Percentiles rank a stretch among this genome's conserved stretches.
These are phyloP conservation scores for Gossypioides kirkii DNA, from an alignment of 345 rosid species.

Conservation along the genomic window DNA sequence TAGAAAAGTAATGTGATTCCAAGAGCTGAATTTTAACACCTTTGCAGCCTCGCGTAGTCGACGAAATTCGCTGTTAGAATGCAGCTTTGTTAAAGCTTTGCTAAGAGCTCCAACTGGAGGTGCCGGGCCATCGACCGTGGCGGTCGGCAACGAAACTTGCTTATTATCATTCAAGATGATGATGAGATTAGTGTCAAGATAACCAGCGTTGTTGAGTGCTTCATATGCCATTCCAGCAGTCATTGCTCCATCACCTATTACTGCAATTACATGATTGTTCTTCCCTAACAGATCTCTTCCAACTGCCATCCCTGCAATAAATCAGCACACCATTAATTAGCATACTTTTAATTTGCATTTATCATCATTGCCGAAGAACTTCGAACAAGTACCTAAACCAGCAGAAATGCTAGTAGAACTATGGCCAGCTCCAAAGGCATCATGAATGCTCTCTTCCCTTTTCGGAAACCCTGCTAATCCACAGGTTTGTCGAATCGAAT, in stretches of 20 bases:
- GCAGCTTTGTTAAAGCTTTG: conserved; percentile 29
- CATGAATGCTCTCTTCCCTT: conserved; percentile 43
- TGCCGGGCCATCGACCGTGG: conserved; percentile 45
- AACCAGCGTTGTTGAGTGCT: conserved; percentile 53
- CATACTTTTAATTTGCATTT: too few species aligned
- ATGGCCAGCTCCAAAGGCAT: conserved; percentile 51
- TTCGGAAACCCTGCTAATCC: conserved; percentile 50
- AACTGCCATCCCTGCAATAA: conserved; percentile 41
- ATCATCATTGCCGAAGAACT: neutral
- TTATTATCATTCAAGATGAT: conserved; percentile 44
- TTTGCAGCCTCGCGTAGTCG: conserved; percentile 35
- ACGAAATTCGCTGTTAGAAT: conserved; percentile 26
- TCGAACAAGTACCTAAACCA: conserved; percentile 30
- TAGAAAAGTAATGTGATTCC: neutral
- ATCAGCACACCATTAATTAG: neutral
- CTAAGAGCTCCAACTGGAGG: conserved; percentile 48
- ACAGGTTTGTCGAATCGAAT: conserved; percentile 35
- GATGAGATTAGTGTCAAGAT: conserved; percentile 39
- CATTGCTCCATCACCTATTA: conserved; percentile 55
- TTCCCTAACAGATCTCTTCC: conserved; percentile 47
- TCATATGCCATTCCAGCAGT: conserved; percentile 52
- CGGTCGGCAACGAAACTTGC: conserved; percentile 52
- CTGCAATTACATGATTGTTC: conserved; percentile 40
- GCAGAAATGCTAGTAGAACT: conserved; percentile 60
- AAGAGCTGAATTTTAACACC: conserved; percentile 17